phyloP scores from a whole-genome alignment of 2,329 filamentous ascomycete species.

The Amauroascus niger region DNA sequence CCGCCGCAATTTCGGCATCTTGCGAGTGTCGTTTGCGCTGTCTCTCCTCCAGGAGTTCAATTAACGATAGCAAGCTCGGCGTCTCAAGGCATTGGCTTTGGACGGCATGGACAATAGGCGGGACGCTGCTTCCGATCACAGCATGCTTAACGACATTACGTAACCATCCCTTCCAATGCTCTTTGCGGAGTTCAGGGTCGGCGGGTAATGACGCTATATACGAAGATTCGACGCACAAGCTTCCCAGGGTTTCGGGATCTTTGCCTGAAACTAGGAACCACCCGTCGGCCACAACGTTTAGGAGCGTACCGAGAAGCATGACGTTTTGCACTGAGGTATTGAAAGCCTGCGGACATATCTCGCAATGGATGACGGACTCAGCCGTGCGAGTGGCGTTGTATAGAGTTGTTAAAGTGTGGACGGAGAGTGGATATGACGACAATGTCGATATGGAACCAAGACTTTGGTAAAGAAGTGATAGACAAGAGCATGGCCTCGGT shows the following conservation, averaged over 20 bases:
- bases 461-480: constrained; percentile 37
- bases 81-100: constrained; percentile 25
- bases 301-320: constrained; percentile 38
- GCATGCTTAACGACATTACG: constrained; percentile 29
- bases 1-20: neutral
- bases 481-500: constrained; percentile 29
- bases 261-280: constrained; percentile 35
- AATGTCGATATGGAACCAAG: constrained; percentile 36
- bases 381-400: constrained; percentile 37
- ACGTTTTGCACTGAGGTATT: constrained; percentile 38
- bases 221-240: constrained; percentile 26
- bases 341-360: constrained; percentile 34
- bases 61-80: constrained; percentile 31
- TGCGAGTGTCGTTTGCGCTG: constrained; percentile 36
- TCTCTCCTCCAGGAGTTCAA: constrained; percentile 35
- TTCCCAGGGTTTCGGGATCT: constrained; percentile 30
- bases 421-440: constrained; percentile 35
- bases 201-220: constrained; percentile 24
- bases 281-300: constrained; percentile 37
- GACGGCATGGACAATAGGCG: constrained; percentile 18
- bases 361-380: constrained; percentile 35
- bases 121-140: constrained; percentile 27
- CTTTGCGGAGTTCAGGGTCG: constrained; percentile 22
- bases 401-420: constrained; percentile 36
- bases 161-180: constrained; percentile 33